Percentiles rank a stretch among this genome's conserved stretches.
These are phyloP conservation scores for Cyclotella baltica DNA, from an alignment of 108 stramenopile species.

Conservation along the genomic window DNA sequence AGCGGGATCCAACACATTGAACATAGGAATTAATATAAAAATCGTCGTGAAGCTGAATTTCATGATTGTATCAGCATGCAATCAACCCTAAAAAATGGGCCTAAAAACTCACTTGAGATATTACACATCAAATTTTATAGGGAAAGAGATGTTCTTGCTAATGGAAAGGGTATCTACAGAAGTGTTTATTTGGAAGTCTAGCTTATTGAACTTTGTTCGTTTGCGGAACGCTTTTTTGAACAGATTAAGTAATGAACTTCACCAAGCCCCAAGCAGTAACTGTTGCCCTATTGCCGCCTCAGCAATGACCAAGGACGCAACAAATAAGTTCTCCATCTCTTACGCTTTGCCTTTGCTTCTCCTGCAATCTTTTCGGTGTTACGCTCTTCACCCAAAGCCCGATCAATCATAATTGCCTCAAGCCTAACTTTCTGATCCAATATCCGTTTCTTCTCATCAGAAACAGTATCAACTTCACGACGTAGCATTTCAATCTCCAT, in stretches of 20 bases:
- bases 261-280: background rate
- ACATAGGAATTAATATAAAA: no score
- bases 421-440: conserved; percentile 1
- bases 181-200: no score
- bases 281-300: background rate
- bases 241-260: background rate
- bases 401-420: background rate
- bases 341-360: background rate
- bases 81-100: no score
- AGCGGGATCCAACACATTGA: no score
- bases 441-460: conserved; percentile 6
- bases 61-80: no score
- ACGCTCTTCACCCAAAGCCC: conserved; percentile 3
- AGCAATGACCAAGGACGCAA: conserved; percentile 30
- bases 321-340: conserved; percentile 13
- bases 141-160: no score
- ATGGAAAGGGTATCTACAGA: no score
- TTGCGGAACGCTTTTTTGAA: no score
- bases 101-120: no score
- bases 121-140: no score
- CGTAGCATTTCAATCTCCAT: conserved; percentile 18
- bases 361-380: background rate
- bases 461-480: conserved; percentile 8
- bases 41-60: no score
- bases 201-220: no score